Conservation (phyloP, 75 land plant species). For the Cupressus sempervirens region DNA sequence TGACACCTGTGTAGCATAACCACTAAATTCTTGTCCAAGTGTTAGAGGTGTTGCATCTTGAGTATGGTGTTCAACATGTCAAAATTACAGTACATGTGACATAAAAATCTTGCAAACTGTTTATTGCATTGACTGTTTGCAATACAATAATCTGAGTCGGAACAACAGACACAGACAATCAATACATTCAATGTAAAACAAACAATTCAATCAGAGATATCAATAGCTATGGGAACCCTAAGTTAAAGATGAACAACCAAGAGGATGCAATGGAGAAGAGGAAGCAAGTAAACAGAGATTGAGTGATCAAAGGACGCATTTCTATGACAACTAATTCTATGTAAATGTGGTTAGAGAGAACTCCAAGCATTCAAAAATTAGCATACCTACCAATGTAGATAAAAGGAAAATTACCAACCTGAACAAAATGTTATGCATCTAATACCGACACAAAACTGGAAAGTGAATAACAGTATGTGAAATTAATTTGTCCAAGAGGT, state of each 20-base stretch:
- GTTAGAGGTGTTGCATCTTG: conserved; percentile 98
- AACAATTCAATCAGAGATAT: background rate
- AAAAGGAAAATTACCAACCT: background rate
- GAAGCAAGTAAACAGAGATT: background rate
- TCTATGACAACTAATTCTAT: background rate
- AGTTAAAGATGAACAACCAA: background rate
- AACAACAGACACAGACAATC: background rate
- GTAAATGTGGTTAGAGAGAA: background rate
- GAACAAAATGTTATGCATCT: background rate
- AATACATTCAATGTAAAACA: background rate
- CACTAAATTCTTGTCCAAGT: conserved; percentile 97
- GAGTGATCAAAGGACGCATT: background rate
- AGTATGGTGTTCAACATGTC: conserved; percentile 52
- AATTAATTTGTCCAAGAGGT: background rate
- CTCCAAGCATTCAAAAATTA: background rate
- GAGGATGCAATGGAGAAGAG: background rate
- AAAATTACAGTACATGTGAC: background rate
- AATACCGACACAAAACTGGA: background rate
- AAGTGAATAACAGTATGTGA: background rate
- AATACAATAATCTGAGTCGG: background rate
- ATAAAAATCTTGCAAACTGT: background rate
- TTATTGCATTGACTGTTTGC: background rate
- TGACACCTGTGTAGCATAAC: conserved; percentile 79
- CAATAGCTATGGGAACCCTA: background rate
- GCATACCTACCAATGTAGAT: background rate